These are phyloP conservation scores for Populus tomentosa DNA, from an alignment of 441 rosid species.

Conservation along the genomic window DNA sequence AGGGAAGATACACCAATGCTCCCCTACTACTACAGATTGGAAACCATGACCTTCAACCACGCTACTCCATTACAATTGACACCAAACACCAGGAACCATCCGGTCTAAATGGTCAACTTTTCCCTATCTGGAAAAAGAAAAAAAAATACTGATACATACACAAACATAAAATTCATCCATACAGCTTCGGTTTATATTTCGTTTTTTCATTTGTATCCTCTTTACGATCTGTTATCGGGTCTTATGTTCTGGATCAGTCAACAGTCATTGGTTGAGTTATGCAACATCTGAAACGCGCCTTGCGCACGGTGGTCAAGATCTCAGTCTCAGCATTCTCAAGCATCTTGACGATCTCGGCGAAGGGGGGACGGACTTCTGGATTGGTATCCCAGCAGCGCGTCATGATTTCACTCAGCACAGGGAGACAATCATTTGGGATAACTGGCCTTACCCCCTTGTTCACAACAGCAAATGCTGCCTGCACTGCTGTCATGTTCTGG, in stretches of 20 bases:
- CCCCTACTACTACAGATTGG: constrained; percentile 19
- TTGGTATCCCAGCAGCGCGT: constrained; percentile 8
- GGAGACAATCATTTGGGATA: constrained; percentile 79
- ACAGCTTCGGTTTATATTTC: constrained; percentile 26
- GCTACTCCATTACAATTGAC: constrained; percentile 31
- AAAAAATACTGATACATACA: constrained; percentile 42
- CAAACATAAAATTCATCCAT: constrained; percentile 39
- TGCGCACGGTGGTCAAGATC: constrained; percentile 82
- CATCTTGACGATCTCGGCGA: constrained; percentile 72
- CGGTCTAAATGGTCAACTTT: constrained; percentile 38
- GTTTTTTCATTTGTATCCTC: constrained; percentile 26
- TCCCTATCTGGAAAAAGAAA: constrained; percentile 30
- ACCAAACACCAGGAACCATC: constrained; percentile 24
- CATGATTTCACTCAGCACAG: constrained; percentile 66
- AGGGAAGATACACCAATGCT: constrained; percentile 23
- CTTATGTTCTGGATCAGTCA: constrained; percentile 39
- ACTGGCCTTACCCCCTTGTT: constrained; percentile 87
- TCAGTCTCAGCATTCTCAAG: constrained; percentile 84
- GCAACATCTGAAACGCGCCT: constrained; percentile 96
- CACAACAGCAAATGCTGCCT: constrained; percentile 97
- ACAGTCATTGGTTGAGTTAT: constrained; percentile 80
- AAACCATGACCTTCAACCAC: constrained; percentile 12
- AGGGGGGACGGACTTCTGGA: constrained; percentile 91
- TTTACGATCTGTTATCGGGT: constrained; percentile 22
- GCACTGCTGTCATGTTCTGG: constrained; percentile 97